These are phyloP conservation scores for Boletellus deceptivus DNA, from an alignment of 1,284 basidiomycete species.

Conservation along the genomic window DNA sequence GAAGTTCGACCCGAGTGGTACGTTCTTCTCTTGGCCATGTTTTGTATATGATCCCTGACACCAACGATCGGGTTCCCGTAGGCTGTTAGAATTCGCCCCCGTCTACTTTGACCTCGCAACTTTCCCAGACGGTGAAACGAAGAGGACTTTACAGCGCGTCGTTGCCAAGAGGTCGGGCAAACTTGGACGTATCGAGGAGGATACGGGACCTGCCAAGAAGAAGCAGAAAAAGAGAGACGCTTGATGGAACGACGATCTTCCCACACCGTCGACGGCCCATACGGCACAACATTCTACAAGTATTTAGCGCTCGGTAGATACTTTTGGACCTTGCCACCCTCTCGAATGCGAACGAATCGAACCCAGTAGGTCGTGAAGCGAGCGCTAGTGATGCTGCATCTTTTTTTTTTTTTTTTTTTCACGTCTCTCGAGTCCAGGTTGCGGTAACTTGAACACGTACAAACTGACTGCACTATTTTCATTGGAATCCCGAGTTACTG, in stretches of 20 bases:
- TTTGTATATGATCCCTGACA: background rate
- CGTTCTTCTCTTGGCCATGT: conserved; percentile 20
- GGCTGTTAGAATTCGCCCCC: conserved; percentile 82
- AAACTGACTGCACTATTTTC: no score
- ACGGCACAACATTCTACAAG: no score
- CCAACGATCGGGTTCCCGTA: conserved; percentile 27
- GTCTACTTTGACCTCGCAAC: conserved; percentile 74
- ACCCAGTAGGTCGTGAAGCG: no score
- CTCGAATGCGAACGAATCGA: no score
- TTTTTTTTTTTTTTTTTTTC: no score
- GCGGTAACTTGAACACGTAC: no score
- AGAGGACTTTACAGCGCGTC: conserved; percentile 59
- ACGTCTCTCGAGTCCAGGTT: no score
- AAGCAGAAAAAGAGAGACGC: conserved; percentile 21
- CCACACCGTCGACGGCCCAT: no score
- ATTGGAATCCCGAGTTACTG: no score
- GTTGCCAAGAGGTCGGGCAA: conserved; percentile 42
- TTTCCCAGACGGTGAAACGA: conserved; percentile 75
- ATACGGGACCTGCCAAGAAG: conserved; percentile 25
- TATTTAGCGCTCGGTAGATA: no score
- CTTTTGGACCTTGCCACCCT: no score
- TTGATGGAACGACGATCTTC: background rate
- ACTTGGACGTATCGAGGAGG: conserved; percentile 25
- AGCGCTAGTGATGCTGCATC: no score
- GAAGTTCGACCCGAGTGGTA: conserved; percentile 90